Evolutionary conservation across 345 rosid species (phyloP).

Genomic region (Limnanthes douglasii): DNA sequence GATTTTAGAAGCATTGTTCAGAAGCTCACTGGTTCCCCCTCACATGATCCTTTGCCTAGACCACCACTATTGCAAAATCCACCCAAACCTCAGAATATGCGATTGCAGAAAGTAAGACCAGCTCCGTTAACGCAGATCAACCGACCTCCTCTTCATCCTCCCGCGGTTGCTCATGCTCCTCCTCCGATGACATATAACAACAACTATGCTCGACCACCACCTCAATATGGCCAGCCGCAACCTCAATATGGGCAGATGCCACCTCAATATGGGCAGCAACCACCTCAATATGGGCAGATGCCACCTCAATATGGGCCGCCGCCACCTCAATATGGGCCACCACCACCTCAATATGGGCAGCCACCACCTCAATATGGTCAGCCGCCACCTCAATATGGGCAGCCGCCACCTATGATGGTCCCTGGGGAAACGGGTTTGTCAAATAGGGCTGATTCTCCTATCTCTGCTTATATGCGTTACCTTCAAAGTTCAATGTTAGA

Average conservation of each 20-base stretch:
- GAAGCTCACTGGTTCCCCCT: conserved; percentile 84
- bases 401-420: conserved; percentile 21
- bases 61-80: conserved; percentile 62
- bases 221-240: too few relatives aligned
- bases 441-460: conserved; percentile 60
- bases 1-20: conserved; percentile 82
- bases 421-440: conserved; percentile 36
- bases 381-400: conserved; percentile 10
- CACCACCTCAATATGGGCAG: too few relatives aligned
- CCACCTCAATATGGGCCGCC: too few relatives aligned
- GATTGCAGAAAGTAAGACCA: conserved; percentile 82
- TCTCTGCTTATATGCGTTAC: conserved; percentile 77
- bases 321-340: too few relatives aligned
- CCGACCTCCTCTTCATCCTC: conserved; percentile 35
- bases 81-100: conserved; percentile 56
- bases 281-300: too few relatives aligned
- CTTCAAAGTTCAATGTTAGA: conserved; percentile 46
- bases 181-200: conserved; percentile 14
- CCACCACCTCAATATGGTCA: conserved; percentile 6
- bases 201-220: conserved; percentile 15
- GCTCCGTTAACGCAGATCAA: conserved; percentile 58
- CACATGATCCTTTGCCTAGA: conserved; percentile 57
- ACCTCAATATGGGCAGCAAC: too few relatives aligned
- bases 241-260: too few relatives aligned
- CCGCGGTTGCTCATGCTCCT: conserved; percentile 14